Conservation (phyloP, 371 early-diverging fungal genomes). For the Syncephalis fuscata region DNA sequence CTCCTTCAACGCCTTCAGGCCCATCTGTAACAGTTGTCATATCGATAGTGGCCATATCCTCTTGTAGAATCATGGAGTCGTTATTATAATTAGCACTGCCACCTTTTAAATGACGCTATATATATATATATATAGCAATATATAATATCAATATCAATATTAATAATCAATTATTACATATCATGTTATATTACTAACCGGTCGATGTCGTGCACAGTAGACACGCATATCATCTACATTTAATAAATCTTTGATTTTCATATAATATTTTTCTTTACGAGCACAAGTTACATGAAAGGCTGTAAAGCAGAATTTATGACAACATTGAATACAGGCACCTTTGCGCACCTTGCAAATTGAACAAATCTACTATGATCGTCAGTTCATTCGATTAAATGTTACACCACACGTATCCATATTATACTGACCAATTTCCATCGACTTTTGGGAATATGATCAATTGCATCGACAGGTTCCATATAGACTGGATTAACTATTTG, state of each 20-base stretch:
- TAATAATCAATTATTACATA: no score
- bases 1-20: no score
- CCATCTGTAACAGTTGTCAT: no score
- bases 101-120: no score
- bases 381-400: slow-evolving; percentile 1
- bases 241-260: slow-evolving; percentile 45
- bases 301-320: slow-evolving; percentile 66
- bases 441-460: slow-evolving; percentile 55
- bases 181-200: no score
- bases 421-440: not conserved
- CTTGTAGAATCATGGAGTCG: no score
- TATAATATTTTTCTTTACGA: slow-evolving; percentile 63
- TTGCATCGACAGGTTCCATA: slow-evolving; percentile 94
- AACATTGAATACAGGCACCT: slow-evolving; percentile 95
- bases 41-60: no score
- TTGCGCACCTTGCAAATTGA: slow-evolving; percentile 63
- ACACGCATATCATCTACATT: no score
- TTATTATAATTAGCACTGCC: no score
- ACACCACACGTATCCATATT: slow-evolving; percentile 1
- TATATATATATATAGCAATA: no score
- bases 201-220: no score
- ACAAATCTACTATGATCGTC: slow-evolving; percentile 29
- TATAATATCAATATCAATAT: no score
- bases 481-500: slow-evolving; percentile 73
- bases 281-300: slow-evolving; percentile 96